Evolutionary conservation across 176 grass and related monocot species (phyloP), one percentile per base, ranked within the genome.

Genomic region (Triticum urartu): DNA sequence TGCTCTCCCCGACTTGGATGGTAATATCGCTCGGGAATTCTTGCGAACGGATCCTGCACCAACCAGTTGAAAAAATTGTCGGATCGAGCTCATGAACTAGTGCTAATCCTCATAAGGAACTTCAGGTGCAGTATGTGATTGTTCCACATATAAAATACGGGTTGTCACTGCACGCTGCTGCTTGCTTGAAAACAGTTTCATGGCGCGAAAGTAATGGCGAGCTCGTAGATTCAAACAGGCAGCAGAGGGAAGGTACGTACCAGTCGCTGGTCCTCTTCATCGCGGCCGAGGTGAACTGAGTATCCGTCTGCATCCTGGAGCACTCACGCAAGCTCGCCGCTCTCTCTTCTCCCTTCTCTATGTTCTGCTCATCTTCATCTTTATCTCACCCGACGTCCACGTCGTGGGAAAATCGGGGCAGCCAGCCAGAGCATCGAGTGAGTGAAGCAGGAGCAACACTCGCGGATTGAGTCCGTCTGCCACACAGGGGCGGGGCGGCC

Each of bases 221-320:
- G 14, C 33, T 30, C 67, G 5, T 34, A 13, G 34, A 20, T 33
- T 18, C 71, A 15, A 72, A 3, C 5, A 60, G 3, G 17, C 2
- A 81, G 38, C 7, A 78, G 67, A 5, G 26, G 1, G 36, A 14
- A 87, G 15, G 39, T 24, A n/a, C 20, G 7, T 79, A 95, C 97
- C 97, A 94, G 82, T 94, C 90, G 6, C 86, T 85, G 87, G 83
- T 93, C 71, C 89, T 92, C 89, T 91, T 93, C 89, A 90, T 92
- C 28, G 89, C 81, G 62, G 93, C 84, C n/a, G 89, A 91, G 32
- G 88, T 54, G 28, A 93, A 63, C 75, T 83, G 88, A 14, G 84
- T 45, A 52, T 88, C 76, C 48, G 33, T 75, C 86, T 86, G 75
- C 89, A 91, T 92, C 79, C 61, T 47, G 62, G 68, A 65, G 30